phyloP scores from a whole-genome alignment of 495 filamentous ascomycete genomes.

The Physcia stellaris region DNA sequence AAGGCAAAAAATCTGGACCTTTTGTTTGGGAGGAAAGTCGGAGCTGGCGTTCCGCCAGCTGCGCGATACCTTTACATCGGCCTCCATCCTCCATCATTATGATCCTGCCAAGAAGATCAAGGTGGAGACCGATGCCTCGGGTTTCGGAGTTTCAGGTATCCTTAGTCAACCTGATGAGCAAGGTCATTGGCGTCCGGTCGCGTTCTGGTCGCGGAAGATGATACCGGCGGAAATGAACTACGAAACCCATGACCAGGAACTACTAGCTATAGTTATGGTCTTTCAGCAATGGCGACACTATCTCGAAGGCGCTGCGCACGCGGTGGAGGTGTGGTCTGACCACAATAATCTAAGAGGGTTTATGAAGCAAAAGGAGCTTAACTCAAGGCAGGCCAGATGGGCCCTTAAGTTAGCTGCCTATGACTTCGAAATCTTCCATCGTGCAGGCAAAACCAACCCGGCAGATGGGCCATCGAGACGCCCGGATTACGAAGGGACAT shows the following conservation, averaged over 20 bases:
- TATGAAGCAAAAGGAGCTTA: too few relatives aligned
- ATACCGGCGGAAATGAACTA: constrained; percentile 20
- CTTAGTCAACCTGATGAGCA: constrained; percentile 4
- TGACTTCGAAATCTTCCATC: constrained; percentile 17
- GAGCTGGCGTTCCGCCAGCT: too few relatives aligned
- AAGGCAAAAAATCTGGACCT: too few relatives aligned
- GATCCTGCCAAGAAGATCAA: not conserved
- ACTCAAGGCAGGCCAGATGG: constrained; percentile 3
- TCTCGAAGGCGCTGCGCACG: constrained; percentile 3
- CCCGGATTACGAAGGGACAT: too few relatives aligned
- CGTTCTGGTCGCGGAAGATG: constrained; percentile 18
- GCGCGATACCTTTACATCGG: not conserved
- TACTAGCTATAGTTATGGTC: too few relatives aligned
- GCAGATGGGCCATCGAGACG: constrained; percentile 4
- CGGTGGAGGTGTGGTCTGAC: not conserved
- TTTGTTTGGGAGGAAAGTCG: too few relatives aligned
- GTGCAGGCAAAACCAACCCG: constrained; percentile 7
- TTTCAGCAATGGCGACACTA: constrained; percentile 20
- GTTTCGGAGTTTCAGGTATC: not conserved
- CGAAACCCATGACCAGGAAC: constrained; percentile 20
- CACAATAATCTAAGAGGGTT: too few relatives aligned
- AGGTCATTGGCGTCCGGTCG: constrained; percentile 5
- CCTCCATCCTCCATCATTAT: too few relatives aligned
- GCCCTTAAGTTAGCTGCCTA: constrained; percentile 14
- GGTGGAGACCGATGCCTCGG: constrained; percentile 3